These are phyloP conservation scores for Gossypium ekmanianum DNA, from an alignment of 345 rosid species.

Conservation along the genomic window DNA sequence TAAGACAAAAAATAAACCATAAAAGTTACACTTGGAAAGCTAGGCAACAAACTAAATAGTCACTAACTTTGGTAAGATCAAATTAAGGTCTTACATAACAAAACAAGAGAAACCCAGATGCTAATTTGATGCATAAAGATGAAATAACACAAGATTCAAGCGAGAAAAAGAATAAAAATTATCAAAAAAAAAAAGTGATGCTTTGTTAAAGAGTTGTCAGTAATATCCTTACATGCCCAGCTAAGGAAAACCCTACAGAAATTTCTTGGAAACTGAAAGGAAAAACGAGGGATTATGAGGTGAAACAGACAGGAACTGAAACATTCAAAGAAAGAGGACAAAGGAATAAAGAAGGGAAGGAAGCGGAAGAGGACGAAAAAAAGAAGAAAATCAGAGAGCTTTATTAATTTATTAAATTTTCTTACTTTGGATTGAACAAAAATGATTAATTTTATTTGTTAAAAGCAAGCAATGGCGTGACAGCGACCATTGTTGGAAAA, in stretches of 20 bases:
- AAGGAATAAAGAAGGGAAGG: no score
- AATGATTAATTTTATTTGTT: no score
- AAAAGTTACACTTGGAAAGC: not conserved
- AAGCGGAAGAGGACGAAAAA: not conserved
- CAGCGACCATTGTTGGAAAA: no score
- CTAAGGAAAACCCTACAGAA: not conserved
- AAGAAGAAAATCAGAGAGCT: no score
- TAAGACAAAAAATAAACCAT: not conserved
- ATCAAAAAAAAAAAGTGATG: not conserved
- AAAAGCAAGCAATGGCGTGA: no score
- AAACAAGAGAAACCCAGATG: slow-evolving; percentile 8
- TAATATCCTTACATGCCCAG: slow-evolving; percentile 4
- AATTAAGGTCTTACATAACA: not conserved
- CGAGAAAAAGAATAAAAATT: not conserved
- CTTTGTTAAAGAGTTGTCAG: not conserved
- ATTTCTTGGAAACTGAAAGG: not conserved
- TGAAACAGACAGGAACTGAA: not conserved
- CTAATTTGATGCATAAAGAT: slow-evolving; percentile 9
- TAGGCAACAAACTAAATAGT: not conserved
- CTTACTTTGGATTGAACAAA: no score
- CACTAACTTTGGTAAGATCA: not conserved
- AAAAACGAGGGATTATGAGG: not conserved
- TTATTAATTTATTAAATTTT: no score
- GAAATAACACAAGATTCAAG: not conserved
- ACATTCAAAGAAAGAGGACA: slow-evolving; percentile 6